phyloP scores from a whole-genome alignment of 176 grass and related monocot genomes.

The Oryza officinalis region DNA sequence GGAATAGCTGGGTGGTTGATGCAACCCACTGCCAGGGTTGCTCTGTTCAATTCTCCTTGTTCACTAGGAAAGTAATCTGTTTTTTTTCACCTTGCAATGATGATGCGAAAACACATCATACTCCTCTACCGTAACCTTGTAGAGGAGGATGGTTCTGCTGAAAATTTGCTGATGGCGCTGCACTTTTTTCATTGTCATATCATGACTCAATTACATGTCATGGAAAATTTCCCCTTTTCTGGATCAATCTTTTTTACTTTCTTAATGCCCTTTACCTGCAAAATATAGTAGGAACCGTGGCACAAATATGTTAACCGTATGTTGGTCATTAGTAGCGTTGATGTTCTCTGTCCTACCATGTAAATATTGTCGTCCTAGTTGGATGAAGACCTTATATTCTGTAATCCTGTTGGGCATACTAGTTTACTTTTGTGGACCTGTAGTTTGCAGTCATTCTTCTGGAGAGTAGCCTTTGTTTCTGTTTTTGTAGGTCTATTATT shows the following conservation, averaged over 20 bases:
- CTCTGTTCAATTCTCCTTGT: conserved; percentile 73
- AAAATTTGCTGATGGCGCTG: neutral
- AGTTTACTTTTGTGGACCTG: neutral
- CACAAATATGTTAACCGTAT: neutral
- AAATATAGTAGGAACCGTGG: neutral
- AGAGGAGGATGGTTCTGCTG: neutral
- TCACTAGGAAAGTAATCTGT: conserved; percentile 70
- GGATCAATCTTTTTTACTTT: neutral
- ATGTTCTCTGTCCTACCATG: neutral
- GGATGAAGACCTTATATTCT: neutral
- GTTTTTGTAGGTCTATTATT: too few species aligned
- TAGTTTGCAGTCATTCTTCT: neutral
- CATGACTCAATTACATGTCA: neutral
- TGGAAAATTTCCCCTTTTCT: neutral
- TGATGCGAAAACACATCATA: neutral
- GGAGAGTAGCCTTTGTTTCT: too few species aligned
- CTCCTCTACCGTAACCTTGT: neutral
- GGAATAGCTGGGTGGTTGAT: conserved; percentile 76
- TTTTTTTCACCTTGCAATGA: neutral
- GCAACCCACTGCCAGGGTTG: conserved; percentile 87
- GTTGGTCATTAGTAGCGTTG: neutral
- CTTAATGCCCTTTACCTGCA: neutral
- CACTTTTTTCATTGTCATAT: neutral
- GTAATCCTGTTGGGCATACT: neutral
- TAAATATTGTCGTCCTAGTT: neutral